A percentile compares a stretch with the other conserved stretches of the same genome.
Conservation (phyloP, 305 asterid species). For the Fraxinus xanthoxyloides region DNA sequence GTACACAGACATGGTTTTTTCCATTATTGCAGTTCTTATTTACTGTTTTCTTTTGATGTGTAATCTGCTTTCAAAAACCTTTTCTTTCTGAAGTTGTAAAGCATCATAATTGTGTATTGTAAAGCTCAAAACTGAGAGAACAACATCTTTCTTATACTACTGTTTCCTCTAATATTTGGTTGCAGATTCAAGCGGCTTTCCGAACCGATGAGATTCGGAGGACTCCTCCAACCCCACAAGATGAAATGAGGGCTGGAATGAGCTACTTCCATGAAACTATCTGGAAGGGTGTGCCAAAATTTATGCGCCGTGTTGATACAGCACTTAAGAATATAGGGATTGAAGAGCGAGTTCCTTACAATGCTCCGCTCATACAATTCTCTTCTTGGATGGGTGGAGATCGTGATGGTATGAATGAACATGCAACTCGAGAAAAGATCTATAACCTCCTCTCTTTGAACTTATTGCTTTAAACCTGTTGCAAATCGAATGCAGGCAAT, state of each 20-base stretch:
- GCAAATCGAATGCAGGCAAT: slow-evolving; percentile 52
- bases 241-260: slow-evolving; percentile 99
- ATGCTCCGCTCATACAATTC: slow-evolving; percentile 89
- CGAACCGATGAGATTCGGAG: slow-evolving; percentile 95
- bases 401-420: slow-evolving; percentile 71
- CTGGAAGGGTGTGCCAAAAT: slow-evolving; percentile 94
- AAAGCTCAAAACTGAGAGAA: neutral
- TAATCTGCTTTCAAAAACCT: neutral
- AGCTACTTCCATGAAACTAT: slow-evolving; percentile 97
- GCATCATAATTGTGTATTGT: neutral
- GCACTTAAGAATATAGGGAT: slow-evolving; percentile 95
- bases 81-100: neutral
- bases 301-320: slow-evolving; percentile 91
- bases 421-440: neutral
- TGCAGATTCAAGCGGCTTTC: slow-evolving; percentile 97
- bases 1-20: neutral
- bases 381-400: slow-evolving; percentile 99
- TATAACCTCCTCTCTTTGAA: neutral
- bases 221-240: slow-evolving; percentile 93
- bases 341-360: slow-evolving; percentile 84
- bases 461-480: slow-evolving; percentile 3
- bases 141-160: neutral
- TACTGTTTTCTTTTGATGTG: neutral
- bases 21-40: neutral
- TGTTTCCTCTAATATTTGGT: neutral